A percentile compares a stretch with the other conserved stretches of the same genome.
These are phyloP conservation scores for Naganishia vishniacii DNA, from an alignment of 768 basidiomycete species.

Conservation along the genomic window DNA sequence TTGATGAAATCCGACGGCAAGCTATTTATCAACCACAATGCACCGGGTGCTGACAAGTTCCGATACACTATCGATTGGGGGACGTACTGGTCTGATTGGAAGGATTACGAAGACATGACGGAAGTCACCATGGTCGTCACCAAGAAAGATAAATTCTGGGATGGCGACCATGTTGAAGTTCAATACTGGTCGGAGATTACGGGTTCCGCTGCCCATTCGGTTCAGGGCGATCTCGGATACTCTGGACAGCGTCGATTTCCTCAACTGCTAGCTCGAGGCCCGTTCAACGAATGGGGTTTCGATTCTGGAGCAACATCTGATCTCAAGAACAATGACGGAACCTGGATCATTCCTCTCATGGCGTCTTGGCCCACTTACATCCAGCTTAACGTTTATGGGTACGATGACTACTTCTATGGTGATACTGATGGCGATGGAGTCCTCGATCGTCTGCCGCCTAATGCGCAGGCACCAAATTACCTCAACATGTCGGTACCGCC, in stretches of 20 bases:
- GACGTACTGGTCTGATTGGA: slow-evolving; percentile 75
- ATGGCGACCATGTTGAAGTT: slow-evolving; percentile 75
- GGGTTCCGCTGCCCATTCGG: slow-evolving; percentile 59
- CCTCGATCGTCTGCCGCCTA: slow-evolving; percentile 84
- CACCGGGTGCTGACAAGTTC: slow-evolving; percentile 78
- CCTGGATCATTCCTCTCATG: slow-evolving; percentile 57
- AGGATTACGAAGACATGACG: slow-evolving; percentile 67
- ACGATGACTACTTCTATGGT: slow-evolving; percentile 87
- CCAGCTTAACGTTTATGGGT: slow-evolving; percentile 84
- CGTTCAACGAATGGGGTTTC: slow-evolving; percentile 87
- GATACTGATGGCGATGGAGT: slow-evolving; percentile 81
- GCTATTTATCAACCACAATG: slow-evolving; percentile 73
- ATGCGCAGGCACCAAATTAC: slow-evolving; percentile 68
- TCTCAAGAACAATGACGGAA: slow-evolving; percentile 53
- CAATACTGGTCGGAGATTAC: slow-evolving; percentile 80
- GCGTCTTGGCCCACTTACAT: slow-evolving; percentile 82
- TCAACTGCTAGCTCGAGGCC: slow-evolving; percentile 77
- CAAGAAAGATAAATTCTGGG: slow-evolving; percentile 60
- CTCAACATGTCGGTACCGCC: slow-evolving; percentile 89
- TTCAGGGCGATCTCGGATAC: slow-evolving; percentile 72
- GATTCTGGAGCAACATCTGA: slow-evolving; percentile 70
- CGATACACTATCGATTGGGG: slow-evolving; percentile 84
- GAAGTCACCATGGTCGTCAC: slow-evolving; percentile 57
- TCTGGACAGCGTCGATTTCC: slow-evolving; percentile 68
- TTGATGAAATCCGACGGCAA: slow-evolving; percentile 55